Evolutionary conservation across 805 yeast species (phyloP).

Genomic region (Saturnispora besseyi): DNA sequence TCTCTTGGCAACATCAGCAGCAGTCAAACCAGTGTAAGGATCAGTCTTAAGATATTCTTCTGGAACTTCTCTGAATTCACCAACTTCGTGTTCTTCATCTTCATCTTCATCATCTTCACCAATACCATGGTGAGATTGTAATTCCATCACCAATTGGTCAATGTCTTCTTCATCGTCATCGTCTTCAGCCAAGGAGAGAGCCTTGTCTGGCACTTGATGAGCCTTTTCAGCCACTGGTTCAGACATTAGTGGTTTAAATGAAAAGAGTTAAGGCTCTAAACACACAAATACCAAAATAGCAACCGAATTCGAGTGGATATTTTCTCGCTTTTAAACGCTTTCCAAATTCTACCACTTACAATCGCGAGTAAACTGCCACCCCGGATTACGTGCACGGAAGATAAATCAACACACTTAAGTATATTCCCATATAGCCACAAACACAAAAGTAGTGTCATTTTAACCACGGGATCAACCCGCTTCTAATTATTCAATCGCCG

Average conservation of each 20-base stretch:
- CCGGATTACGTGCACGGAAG: constrained; percentile 2
- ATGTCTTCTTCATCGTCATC: constrained; percentile 45
- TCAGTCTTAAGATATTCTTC: constrained; percentile 80
- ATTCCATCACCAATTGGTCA: constrained; percentile 66
- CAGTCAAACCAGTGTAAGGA: constrained; percentile 63
- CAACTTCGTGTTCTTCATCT: constrained; percentile 37
- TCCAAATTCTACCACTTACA: not conserved
- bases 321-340: constrained; percentile 1
- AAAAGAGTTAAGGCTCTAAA: not conserved
- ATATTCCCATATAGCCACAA: not conserved
- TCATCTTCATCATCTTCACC: constrained; percentile 50
- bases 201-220: constrained; percentile 32
- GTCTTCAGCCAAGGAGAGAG: constrained; percentile 33
- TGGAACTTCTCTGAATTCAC: constrained; percentile 67
- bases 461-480: not conserved
- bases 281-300: not conserved
- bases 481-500: not conserved
- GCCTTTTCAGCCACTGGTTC: constrained; percentile 10
- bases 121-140: constrained; percentile 57
- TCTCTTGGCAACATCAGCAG: constrained; percentile 71
- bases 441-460: not conserved
- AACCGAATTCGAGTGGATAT: not conserved
- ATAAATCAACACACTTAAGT: not conserved
- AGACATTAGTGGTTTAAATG: constrained; percentile 5
- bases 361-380: constrained; percentile 1